Evolutionary conservation across 2,329 filamentous ascomycete species (phyloP), one percentile per base, ranked within the genome.

Genomic region (Fusarium sp.): DNA sequence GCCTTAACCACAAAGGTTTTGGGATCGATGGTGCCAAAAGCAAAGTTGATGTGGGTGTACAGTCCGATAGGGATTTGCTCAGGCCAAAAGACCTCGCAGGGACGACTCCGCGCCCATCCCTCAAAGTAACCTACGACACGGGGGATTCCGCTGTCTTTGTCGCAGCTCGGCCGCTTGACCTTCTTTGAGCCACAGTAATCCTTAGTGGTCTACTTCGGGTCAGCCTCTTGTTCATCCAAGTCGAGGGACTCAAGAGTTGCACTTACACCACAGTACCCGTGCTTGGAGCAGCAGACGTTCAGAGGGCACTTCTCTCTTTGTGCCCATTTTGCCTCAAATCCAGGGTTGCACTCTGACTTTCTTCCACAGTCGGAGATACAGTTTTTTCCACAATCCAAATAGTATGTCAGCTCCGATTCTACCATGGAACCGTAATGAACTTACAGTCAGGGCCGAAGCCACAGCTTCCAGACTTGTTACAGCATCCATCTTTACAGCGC

Each of bases 21-120:
- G 0, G 62, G 66, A 3, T 70, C 40, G 20, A 74, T 74, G 18
- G 27, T 54, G 2, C 31, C 64, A 54, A 72, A 74, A 2, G 69
- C 66, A 58, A 72, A 72, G 59, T 72, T 74, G 13, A 74, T 62
- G 10, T 74, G 62, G 0, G 66, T 74, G 4, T 71, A 72, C 0
- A 71, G n/a, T 0, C 66, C 61, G 1, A 64, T 45, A 0, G 69
- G 71, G 7, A 73, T 71, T 11, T 67, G 16, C 10, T 69, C 62
- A 16, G 65, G 71, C n/a, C 1, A 47, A 24, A 73, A 64, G 24
- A 20, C 20, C 8, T 67, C 52, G 31, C 57, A 73, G 13, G 63
- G 50, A 4, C 64, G 56, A 6, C 13, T 7, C 4, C 5, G n/a
- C 3, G 54, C 58, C 69, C 61, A 71, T 0, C 61, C 64, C 34